Base-by-base conservation (phyloP, 1,139 yeast species). In the Zygoascus sp. region DNA sequence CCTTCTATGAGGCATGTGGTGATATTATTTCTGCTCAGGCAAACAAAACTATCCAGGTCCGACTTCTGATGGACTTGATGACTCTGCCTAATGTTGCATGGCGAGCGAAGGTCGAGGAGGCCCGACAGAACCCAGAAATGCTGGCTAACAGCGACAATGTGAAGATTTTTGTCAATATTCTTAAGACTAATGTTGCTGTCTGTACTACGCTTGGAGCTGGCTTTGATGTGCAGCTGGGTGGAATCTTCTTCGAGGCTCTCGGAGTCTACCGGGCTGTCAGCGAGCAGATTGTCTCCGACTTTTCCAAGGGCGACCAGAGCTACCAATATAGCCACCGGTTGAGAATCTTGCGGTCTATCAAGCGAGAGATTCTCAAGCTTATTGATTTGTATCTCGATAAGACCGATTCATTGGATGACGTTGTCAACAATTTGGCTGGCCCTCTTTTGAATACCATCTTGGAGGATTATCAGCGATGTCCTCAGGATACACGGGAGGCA, bases 1-100 rank as follows among this genome's bases (percentile, higher is more conserved):
- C 97, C 2, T 92, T 92, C 63, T 92, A 92, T 65, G 96, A 88
- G 69, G 97, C 98, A 1, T 92, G 98, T 72, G 97, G 97, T 60
- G 80, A 87, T 51, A 92, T 92, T 53, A 80, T 92, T 38, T 80
- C 92, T 50, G 96, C 97, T 7, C 97, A 90, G 66, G 73, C 79
- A 21, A 75, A 74, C 47, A 67, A 74, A 44, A 73, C 74, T 47
- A 78, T 77, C 13, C 82, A 95, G 64, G 90, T 86, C 54, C 77
- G 82, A 51, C 73, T 90, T 50, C 75, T 92, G 50, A 66, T 74
- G 45, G 94, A 88, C 46, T 75, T 92, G 58, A 92, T 92, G 98
- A 76, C 79, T 42, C 71, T 89, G 55, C 98, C 98, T 45, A 92
- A 94, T 65, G 76, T 82, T 73, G 97, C 97, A 1, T 92, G 98